These are phyloP conservation scores for Fagus crenata DNA, from an alignment of 306 rosid species.

Conservation along the genomic window DNA sequence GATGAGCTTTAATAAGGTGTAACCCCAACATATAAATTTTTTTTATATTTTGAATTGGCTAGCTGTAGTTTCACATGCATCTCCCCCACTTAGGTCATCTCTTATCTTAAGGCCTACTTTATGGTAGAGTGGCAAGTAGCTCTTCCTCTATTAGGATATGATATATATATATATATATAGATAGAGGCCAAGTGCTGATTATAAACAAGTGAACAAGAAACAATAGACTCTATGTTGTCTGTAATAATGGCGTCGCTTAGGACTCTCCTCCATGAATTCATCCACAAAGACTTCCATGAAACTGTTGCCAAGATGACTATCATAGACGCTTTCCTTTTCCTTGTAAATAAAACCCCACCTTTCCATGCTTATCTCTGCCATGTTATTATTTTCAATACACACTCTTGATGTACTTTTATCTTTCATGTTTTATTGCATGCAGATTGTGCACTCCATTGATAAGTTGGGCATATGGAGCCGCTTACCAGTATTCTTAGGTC, in stretches of 20 bases:
- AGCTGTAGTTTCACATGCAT: too few relatives aligned
- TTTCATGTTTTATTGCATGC: background rate
- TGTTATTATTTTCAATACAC: too few relatives aligned
- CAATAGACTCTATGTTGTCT: background rate
- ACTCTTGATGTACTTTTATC: background rate
- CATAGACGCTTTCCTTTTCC: conserved; percentile 39
- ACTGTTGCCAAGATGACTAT: conserved; percentile 46
- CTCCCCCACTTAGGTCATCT: too few relatives aligned
- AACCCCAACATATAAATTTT: too few relatives aligned
- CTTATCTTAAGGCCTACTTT: too few relatives aligned
- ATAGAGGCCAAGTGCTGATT: too few relatives aligned
- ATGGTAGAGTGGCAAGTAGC: too few relatives aligned
- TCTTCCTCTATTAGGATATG: too few relatives aligned
- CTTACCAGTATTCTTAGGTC: conserved; percentile 50
- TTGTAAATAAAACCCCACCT: conserved; percentile 29
- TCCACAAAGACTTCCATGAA: conserved; percentile 48
- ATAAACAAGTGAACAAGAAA: background rate
- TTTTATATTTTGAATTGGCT: too few relatives aligned
- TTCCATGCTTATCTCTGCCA: background rate
- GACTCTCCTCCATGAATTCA: conserved; percentile 16
- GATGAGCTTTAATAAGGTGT: too few relatives aligned
- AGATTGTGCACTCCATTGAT: conserved; percentile 59
- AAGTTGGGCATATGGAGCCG: conserved; percentile 59
- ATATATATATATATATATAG: too few relatives aligned
- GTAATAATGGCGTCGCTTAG: background rate